Conservation (phyloP, 345 rosid species). For the Brassica nigra region DNA sequence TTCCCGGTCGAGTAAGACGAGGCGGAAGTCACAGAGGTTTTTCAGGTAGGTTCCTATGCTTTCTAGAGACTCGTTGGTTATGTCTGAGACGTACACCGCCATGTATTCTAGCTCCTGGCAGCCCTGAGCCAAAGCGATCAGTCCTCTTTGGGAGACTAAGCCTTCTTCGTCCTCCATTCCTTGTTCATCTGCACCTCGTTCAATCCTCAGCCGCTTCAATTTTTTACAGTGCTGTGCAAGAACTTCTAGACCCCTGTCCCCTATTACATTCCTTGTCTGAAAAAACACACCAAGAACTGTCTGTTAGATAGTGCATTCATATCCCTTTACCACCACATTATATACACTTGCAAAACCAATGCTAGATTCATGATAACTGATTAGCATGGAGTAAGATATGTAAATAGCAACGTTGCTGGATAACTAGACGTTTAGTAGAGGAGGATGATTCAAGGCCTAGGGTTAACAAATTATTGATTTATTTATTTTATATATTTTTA, state of each 20-base stretch:
- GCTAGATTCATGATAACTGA: neutral
- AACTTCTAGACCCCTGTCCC: slow-evolving; percentile 90
- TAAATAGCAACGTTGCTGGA: too few relatives aligned
- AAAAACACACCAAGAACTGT: neutral
- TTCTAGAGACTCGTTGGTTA: slow-evolving; percentile 76
- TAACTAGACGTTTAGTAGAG: too few relatives aligned
- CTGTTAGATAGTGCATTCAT: neutral
- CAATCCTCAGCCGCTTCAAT: slow-evolving; percentile 92
- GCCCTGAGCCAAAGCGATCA: slow-evolving; percentile 85
- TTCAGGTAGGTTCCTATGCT: slow-evolving; percentile 62
- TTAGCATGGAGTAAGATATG: too few relatives aligned
- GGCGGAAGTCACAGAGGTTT: slow-evolving; percentile 84
- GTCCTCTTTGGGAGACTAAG: slow-evolving; percentile 82
- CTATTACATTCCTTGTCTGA: slow-evolving; percentile 96
- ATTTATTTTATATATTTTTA: neutral
- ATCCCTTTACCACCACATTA: slow-evolving; percentile 11
- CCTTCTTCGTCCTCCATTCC: slow-evolving; percentile 93
- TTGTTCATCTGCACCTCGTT: slow-evolving; percentile 89
- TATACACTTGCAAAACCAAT: neutral
- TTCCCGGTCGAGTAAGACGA: slow-evolving; percentile 80
- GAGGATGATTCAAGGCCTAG: too few relatives aligned
- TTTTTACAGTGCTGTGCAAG: slow-evolving; percentile 70
- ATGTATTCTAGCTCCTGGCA: slow-evolving; percentile 76
- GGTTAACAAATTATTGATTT: neutral
- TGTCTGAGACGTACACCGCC: slow-evolving; percentile 90